phyloP scores from a whole-genome alignment of 805 yeast species.

The Lachancea kluyveri region DNA sequence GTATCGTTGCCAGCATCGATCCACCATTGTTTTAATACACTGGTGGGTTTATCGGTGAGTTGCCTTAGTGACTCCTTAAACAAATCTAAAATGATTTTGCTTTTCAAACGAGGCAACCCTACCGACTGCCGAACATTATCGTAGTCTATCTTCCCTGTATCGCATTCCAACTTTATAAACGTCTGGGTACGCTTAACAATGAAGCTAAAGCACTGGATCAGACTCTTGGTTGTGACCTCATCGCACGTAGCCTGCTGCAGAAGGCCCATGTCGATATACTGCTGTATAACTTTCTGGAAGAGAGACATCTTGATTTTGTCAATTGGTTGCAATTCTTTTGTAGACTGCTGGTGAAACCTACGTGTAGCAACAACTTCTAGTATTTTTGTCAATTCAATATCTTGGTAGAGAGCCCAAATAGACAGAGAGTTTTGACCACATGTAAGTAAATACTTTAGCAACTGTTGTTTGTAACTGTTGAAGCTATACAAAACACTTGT shows the following conservation, averaged over 20 bases:
- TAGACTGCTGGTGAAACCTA: background rate
- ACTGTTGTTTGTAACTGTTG: conserved; percentile 2
- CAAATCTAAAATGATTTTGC: conserved; percentile 2
- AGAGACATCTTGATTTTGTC: conserved; percentile 2
- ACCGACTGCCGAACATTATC: background rate
- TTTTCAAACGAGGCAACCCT: conserved; percentile 1
- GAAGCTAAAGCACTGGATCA: too few relatives aligned
- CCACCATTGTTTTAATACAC: conserved; percentile 4
- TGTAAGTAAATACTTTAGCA: conserved; percentile 3
- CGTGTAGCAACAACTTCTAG: background rate
- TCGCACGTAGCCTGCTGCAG: background rate
- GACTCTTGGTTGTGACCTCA: too few relatives aligned
- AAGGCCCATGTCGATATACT: conserved; percentile 1
- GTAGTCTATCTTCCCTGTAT: conserved; percentile 6
- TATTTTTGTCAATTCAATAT: background rate
- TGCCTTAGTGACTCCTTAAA: conserved; percentile 4
- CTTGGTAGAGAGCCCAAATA: conserved; percentile 2
- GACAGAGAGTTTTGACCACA: conserved; percentile 3
- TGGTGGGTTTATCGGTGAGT: background rate
- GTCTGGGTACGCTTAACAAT: conserved; percentile 3
- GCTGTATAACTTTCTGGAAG: conserved; percentile 2
- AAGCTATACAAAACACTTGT: background rate
- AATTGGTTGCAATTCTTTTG: background rate
- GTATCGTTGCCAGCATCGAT: conserved; percentile 1
- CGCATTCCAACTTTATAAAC: conserved; percentile 2